Evolutionary conservation across 495 filamentous ascomycete species (phyloP), one percentile per base, ranked within the genome.

Genomic region (Pseudevernia furfuracea): DNA sequence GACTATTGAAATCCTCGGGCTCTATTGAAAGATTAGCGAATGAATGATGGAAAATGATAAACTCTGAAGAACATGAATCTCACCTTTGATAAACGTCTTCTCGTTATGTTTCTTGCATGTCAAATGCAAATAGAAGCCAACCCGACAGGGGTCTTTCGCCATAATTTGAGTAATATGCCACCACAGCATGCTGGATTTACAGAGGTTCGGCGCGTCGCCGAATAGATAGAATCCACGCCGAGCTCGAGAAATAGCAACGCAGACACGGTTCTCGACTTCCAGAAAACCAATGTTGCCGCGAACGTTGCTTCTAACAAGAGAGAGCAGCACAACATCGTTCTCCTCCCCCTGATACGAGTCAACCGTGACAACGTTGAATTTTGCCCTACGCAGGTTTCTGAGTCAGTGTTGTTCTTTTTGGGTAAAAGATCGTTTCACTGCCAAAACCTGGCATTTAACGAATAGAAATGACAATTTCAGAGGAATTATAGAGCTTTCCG

Each of bases 281-380:
- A 94, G 74, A 69, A 93, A 97, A 5, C 89, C 90, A 57, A 90
- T 84, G 8, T 74, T 70, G 41, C 76, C 62, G 30, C 75, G 52
- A 17, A 63, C 43, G 65, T 86, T 89, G 69, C 87, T 92, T 55
- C 94, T 81, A 15, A 96, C 93, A 0, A 97, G 76, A 1, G 92
- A 96, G 1, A 97, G 78, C 7, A 97, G 68, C 23, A 97, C 76
- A 43, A 97, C 78, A 25, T 91, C 90, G 68, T 97, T 97, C 69
- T 97, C 92, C 71, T 97, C 91, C 36, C 93, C 93, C 71, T 97
- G 94, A 72, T 93, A 97, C 0, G 89, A 92, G 70, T 97, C 94
- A 0, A 97, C 90, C 0, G 94, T 97, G 46, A 79, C 81, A 1
- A 97, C 85, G 32, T 89, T 91, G 69, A 88, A 81, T 41, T 73